Conservation (phyloP, 177 flowering plant species). For the Vitis hybrid region DNA sequence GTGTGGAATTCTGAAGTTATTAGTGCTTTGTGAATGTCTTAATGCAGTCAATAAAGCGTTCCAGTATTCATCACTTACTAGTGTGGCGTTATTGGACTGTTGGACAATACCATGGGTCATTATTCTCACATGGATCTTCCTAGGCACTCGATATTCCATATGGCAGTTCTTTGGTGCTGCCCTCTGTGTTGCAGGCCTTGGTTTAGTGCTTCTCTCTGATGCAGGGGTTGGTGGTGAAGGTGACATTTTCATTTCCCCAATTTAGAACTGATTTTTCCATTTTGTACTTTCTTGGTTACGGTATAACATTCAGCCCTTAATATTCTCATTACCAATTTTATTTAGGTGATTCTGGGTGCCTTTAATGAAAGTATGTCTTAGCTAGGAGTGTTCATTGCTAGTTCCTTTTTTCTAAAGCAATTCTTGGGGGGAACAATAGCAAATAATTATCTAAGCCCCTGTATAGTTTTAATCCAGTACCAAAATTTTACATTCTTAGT, state of each 20-base stretch:
- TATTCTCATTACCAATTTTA: neutral
- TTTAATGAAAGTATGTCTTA: no score
- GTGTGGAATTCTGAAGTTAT: neutral
- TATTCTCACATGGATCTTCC: conserved; percentile 63
- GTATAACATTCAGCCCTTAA: neutral
- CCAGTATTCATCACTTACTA: conserved; percentile 79
- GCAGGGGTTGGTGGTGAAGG: conserved; percentile 66
- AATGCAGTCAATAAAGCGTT: conserved; percentile 72
- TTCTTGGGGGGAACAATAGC: no score
- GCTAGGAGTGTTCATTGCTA: no score
- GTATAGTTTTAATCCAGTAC: no score
- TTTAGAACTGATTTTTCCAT: neutral
- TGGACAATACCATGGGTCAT: conserved; percentile 80
- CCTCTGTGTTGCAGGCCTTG: conserved; percentile 60
- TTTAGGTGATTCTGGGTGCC: no score
- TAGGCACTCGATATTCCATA: conserved; percentile 65
- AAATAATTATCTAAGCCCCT: no score
- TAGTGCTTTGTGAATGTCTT: conserved; percentile 1
- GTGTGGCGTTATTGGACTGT: conserved; percentile 81
- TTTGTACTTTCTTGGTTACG: neutral
- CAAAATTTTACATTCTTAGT: no score
- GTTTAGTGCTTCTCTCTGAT: conserved; percentile 78
- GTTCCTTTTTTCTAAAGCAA: no score
- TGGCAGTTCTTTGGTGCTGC: conserved; percentile 69
- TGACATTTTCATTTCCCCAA: conserved; percentile 16